phyloP scores from a whole-genome alignment of 306 rosid species.

The Ormosia emarginata region DNA sequence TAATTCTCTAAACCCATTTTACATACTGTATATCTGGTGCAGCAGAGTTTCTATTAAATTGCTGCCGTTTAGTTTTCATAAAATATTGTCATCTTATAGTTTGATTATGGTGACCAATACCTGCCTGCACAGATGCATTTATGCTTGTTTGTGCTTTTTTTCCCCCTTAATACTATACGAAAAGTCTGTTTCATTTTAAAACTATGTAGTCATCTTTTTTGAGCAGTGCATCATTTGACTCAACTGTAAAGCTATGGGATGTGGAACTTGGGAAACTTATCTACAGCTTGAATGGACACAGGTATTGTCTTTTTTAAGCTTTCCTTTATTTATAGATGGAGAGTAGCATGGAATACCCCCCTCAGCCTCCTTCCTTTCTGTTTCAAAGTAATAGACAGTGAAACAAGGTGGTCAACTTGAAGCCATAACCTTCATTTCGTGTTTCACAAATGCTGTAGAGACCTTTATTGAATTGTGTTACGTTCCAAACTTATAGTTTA shows the following conservation, averaged over 20 bases:
- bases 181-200: slow-evolving; percentile 1
- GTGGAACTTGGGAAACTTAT: slow-evolving; percentile 74
- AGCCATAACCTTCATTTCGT: neutral
- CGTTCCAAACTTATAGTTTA: neutral
- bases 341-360: neutral
- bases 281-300: slow-evolving; percentile 79
- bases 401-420: neutral
- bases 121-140: neutral
- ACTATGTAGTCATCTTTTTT: neutral
- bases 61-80: neutral
- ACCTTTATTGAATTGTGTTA: neutral
- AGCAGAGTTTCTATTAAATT: neutral
- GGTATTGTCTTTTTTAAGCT: slow-evolving; percentile 36
- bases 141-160: neutral
- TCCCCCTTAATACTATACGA: neutral
- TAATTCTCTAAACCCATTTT: neutral
- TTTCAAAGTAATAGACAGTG: neutral
- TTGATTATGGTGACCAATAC: neutral
- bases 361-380: neutral
- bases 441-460: neutral
- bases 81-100: neutral
- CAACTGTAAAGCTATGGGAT: slow-evolving; percentile 90
- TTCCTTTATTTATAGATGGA: neutral
- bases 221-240: slow-evolving; percentile 88
- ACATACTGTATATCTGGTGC: neutral